Evolutionary conservation across 2,329 filamentous ascomycete genomes (phyloP).

Genomic region (Zymoseptoria tritici): DNA sequence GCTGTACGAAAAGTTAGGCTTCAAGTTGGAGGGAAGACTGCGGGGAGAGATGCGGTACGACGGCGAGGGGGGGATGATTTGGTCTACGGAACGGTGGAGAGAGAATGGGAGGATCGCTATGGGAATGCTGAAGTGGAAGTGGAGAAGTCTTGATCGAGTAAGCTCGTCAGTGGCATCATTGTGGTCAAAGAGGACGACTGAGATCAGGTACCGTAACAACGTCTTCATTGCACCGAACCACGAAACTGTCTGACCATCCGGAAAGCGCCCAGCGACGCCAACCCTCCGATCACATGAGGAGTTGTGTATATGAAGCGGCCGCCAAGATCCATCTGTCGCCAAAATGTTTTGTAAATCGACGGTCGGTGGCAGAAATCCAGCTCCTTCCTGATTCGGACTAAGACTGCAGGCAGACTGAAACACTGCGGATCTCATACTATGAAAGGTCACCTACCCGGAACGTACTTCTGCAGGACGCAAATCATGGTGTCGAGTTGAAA

Average conservation of each 20-base stretch:
- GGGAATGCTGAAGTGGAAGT: not conserved
- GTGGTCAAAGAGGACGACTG: too few species aligned
- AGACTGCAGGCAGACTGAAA: not conserved
- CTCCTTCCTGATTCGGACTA: not conserved
- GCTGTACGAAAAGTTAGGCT: constrained; percentile 40
- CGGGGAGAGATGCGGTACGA: constrained; percentile 38
- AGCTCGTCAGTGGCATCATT: too few species aligned
- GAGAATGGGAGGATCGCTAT: constrained; percentile 17
- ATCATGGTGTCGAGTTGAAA: too few species aligned
- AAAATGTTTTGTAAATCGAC: not conserved
- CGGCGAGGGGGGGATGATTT: constrained; percentile 30
- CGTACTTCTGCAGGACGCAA: not conserved
- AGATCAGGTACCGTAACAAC: too few species aligned
- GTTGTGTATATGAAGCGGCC: not conserved
- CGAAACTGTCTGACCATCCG: too few species aligned
- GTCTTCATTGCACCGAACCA: too few species aligned
- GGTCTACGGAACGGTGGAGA: constrained; percentile 32
- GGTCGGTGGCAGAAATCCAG: not conserved
- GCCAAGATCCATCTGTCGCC: not conserved
- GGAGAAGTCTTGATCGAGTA: not conserved
- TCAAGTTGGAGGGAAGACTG: constrained; percentile 36
- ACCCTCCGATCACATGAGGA: not conserved
- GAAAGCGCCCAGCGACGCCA: not conserved
- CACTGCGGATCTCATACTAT: not conserved
- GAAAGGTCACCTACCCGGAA: not conserved